A percentile compares a stretch with the other conserved stretches of the same genome.
phyloP scores from a whole-genome alignment of 179 eudicot genomes.

The Heliamphora pulchella region DNA sequence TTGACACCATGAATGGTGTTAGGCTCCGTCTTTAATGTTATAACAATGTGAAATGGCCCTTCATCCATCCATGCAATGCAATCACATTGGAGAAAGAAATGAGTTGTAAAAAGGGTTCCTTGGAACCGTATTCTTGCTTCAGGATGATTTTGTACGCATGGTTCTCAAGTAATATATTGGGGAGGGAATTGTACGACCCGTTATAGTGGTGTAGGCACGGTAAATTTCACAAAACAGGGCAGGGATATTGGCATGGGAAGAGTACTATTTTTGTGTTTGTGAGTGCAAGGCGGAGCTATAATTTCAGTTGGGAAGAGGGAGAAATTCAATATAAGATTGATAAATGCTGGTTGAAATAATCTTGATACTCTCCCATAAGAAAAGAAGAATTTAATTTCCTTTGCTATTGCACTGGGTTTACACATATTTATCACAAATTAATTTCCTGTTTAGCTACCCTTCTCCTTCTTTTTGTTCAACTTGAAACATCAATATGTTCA shows the following conservation, averaged over 20 bases:
- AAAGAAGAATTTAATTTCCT: neutral
- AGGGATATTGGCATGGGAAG: neutral
- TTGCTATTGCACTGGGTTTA: too few species aligned
- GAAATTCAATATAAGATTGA: neutral
- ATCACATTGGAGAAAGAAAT: neutral
- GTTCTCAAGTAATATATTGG: neutral
- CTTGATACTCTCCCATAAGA: neutral
- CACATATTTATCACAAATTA: too few species aligned
- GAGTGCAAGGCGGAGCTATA: neutral
- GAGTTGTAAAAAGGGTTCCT: neutral
- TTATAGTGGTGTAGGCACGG: neutral
- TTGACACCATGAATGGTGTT: neutral
- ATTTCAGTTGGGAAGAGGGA: too few species aligned
- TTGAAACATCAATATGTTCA: too few species aligned
- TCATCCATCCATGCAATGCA: neutral
- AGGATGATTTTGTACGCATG: neutral
- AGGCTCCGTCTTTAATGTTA: neutral
- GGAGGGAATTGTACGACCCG: neutral
- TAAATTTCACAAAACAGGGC: neutral
- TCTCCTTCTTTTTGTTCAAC: too few species aligned
- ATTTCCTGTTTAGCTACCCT: too few species aligned
- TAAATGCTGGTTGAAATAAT: too few species aligned
- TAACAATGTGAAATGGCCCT: neutral
- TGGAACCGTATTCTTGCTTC: neutral
- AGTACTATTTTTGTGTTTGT: neutral